phyloP scores from a whole-genome alignment of 1,284 basidiomycete genomes.

The Apiotrichum porosum region DNA sequence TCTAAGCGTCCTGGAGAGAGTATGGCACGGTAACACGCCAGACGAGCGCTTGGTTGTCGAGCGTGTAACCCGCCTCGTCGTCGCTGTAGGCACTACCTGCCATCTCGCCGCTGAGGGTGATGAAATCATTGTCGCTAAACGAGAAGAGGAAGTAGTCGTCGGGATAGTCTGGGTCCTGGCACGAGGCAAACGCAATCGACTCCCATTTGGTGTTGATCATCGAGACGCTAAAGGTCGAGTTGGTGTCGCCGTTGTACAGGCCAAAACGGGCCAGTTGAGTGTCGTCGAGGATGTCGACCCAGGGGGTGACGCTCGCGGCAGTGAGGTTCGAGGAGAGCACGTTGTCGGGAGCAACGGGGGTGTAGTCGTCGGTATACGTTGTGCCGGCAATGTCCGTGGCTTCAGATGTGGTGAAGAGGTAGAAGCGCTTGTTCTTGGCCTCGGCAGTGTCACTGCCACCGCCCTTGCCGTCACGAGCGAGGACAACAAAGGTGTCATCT shows the following conservation, averaged over 20 bases:
- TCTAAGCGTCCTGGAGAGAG: neutral
- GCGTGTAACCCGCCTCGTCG: conserved; percentile 37
- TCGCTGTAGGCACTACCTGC: conserved; percentile 57
- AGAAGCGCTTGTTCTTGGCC: conserved; percentile 32
- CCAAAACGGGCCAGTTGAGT: conserved; percentile 40
- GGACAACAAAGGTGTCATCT: conserved; percentile 34
- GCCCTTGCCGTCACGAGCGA: conserved; percentile 46
- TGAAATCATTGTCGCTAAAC: conserved; percentile 62
- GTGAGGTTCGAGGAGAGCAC: conserved; percentile 29
- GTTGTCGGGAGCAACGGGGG: conserved; percentile 35
- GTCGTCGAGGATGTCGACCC: conserved; percentile 36
- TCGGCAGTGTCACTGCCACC: conserved; percentile 28
- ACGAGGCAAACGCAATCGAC: conserved; percentile 59
- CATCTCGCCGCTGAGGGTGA: conserved; percentile 58
- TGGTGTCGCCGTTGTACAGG: conserved; percentile 25
- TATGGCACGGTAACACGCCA: conserved; percentile 61
- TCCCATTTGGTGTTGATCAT: conserved; percentile 67
- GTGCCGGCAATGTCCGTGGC: conserved; percentile 42
- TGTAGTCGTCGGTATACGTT: conserved; percentile 30
- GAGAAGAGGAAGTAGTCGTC: conserved; percentile 66
- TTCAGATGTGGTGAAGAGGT: conserved; percentile 29
- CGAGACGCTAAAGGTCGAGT: conserved; percentile 46
- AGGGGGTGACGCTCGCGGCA: conserved; percentile 27
- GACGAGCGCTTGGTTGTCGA: conserved; percentile 61
- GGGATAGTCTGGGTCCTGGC: conserved; percentile 54